These are phyloP conservation scores for Isochrysis galbana DNA, from an alignment of 78 protist genomes.

Conservation along the genomic window DNA sequence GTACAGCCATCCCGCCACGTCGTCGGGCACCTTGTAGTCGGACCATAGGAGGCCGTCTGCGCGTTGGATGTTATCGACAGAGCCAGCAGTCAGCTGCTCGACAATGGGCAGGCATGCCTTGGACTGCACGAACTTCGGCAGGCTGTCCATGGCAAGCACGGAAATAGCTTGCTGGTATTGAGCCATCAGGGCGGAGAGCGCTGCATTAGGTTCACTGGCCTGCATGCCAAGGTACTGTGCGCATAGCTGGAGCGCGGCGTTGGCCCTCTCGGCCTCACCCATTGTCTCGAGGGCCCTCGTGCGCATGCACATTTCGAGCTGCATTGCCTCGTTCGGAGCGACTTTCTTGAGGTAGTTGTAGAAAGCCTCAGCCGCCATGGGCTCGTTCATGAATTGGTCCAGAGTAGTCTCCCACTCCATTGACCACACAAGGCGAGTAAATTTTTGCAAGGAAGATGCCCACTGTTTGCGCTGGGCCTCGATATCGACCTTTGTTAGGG, in stretches of 20 bases:
- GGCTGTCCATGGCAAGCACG: background rate
- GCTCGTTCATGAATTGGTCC: background rate
- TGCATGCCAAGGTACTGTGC: background rate
- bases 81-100: background rate
- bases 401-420: background rate
- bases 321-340: background rate
- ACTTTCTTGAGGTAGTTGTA: background rate
- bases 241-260: background rate
- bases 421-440: background rate
- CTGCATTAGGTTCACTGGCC: background rate
- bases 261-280: background rate
- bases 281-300: background rate
- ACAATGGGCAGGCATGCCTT: background rate
- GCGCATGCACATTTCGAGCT: background rate
- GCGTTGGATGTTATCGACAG: background rate
- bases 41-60: background rate
- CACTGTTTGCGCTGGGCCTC: background rate
- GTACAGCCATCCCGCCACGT: background rate
- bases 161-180: background rate
- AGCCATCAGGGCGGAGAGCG: background rate
- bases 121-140: background rate
- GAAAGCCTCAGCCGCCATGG: background rate
- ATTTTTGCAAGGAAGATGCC: background rate
- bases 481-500: background rate
- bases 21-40: background rate